phyloP scores from a whole-genome alignment of 805 yeast species.

The Candida sithepensis region DNA sequence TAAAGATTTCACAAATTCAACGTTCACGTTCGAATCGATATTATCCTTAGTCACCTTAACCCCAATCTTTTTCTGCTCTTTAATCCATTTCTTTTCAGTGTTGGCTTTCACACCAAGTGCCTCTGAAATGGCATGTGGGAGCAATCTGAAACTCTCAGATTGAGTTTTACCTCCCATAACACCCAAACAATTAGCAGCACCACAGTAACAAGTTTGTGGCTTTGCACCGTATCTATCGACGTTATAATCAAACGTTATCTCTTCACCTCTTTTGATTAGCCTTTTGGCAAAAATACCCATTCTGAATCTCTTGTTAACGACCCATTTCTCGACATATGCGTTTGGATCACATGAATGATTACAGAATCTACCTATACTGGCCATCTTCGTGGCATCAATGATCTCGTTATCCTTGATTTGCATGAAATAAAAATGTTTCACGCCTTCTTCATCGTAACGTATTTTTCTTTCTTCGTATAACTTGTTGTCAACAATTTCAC shows the following conservation, averaged over 20 bases:
- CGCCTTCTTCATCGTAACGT: constrained; percentile 62
- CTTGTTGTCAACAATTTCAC: constrained; percentile 84
- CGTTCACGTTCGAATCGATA: constrained; percentile 57
- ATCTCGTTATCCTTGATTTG: constrained; percentile 91
- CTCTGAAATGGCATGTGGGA: constrained; percentile 80
- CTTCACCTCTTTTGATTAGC: constrained; percentile 72
- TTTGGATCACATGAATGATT: constrained; percentile 96
- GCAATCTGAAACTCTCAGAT: constrained; percentile 79
- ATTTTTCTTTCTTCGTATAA: constrained; percentile 73
- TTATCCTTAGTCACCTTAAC: constrained; percentile 46
- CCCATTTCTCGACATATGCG: constrained; percentile 96
- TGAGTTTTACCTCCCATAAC: constrained; percentile 96
- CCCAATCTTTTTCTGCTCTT: constrained; percentile 48
- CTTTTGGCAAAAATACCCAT: constrained; percentile 95
- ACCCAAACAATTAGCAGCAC: constrained; percentile 87
- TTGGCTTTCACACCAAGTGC: constrained; percentile 74
- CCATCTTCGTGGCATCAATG: constrained; percentile 90
- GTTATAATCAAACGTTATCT: constrained; percentile 86
- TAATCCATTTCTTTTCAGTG: constrained; percentile 70
- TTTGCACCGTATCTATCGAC: constrained; percentile 96
- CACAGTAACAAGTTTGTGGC: constrained; percentile 93
- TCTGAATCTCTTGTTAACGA: constrained; percentile 79
- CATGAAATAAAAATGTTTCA: constrained; percentile 91
- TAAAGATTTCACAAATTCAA: constrained; percentile 59
- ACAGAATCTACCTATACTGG: constrained; percentile 85